Base-by-base conservation (phyloP, 2,329 filamentous ascomycete species). In the Ophiostoma novo-ulmi region DNA sequence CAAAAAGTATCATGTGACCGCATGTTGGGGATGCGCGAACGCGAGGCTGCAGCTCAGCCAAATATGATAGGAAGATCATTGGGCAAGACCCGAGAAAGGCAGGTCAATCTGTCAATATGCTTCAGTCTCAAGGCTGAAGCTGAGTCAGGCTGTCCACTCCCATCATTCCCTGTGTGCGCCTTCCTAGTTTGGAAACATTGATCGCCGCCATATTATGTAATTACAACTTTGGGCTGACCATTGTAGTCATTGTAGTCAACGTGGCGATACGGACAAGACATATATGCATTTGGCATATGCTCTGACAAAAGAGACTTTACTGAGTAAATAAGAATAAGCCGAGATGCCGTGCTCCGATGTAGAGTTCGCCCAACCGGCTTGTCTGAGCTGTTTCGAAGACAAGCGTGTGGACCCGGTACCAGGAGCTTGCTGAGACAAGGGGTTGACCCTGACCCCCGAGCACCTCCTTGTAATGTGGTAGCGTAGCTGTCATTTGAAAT, bases 401-500 rank as follows among this genome's bases (percentile, higher is more conserved):
- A 41, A 66, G 63, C 22, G 38, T 67, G 65, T 67, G 64, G 64
- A 44, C 7, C 63, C 38, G n/a, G 8, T 35, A 38, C 41, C 20
- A 66, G 63, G 63, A 67, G 66, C 39, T 67, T 35, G 38, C 38
- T 48, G 65, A 67, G 39, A 67, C 65, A 67, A 48, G 65, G 65
- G 65, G 65, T 13, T 31, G 22, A 41, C 39, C 65, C 65, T 22
- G 22, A 41, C 39, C 26, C 65, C 38, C 20, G 26, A 13, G 48
- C 65, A 67, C 39, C 39, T 67, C 36, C 64, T 44, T 61, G 55
- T 61, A 61, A 31, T 26, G 5, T 44, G 41, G 41, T 14, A 44
- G n/a, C 48, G 48, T 55, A 22, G 20, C 48, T 48, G 7, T 48
- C 13, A 48, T 14, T 6, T 20, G 1, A n/a, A 14, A 39, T 39